Evolutionary conservation across 768 basidiomycete species (phyloP), one percentile per base, ranked within the genome.

Genomic region (Rossbeevera mucosa): DNA sequence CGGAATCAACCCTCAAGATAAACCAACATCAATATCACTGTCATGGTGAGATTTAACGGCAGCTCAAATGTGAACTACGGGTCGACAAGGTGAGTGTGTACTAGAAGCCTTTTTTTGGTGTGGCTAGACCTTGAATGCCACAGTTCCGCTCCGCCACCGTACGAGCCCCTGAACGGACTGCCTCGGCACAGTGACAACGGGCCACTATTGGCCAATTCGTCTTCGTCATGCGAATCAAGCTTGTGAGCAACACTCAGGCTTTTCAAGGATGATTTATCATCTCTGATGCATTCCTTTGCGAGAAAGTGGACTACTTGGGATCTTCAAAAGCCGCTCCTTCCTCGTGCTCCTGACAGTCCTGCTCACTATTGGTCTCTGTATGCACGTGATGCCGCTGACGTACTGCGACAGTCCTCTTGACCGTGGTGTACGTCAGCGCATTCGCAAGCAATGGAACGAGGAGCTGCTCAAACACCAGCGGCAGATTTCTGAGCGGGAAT

Each of bases 381-480:
- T 42, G 41, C 22, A 42, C 21, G 41, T 0, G 13, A 42, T 42
- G 41, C 41, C 20, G 13, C 14, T 42, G 41, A 22, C 41, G 21
- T 42, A 42, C 41, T 22, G 41, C 41, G 13, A 22, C 7, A 22
- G 64, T 41, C 58, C 62, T 8, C 40, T 24, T 0, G 56, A 62
- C 45, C 57, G 58, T 38, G 31, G 25, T 7, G 66, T 58, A 7
- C 55, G 62, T 22, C 52, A 68, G 8, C 58, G 64, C 9, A 21
- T 56, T 1, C 66, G 58, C 13, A 46, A 47, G 26, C 54, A 59
- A 21, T 66, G 64, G 64, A 42, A 22, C 24, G 51, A 20, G n/a
- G 62, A 68, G 12, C 16, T 25, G 7, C 21, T 57, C 9, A 56
- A 48, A 24, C 60, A 66, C 28, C 50, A 68, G 29, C 52, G 41